Evolutionary conservation across 768 basidiomycete genomes (phyloP).

Genomic region (Tulasnella sp.): DNA sequence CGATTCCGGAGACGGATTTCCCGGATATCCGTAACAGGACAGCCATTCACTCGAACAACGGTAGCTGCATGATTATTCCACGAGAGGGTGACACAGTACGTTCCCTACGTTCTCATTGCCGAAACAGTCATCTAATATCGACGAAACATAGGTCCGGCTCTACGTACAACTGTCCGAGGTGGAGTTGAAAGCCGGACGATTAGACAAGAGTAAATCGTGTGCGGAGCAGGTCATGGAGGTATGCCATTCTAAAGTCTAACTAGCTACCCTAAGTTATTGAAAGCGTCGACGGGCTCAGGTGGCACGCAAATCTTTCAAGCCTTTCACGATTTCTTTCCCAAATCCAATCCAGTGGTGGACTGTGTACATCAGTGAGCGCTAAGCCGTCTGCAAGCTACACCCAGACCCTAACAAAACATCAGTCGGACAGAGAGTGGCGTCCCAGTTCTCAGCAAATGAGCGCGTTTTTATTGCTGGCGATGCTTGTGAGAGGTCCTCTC

Average conservation of each 20-base stretch:
- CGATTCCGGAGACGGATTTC: slow-evolving; percentile 58
- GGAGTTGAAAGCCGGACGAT: slow-evolving; percentile 35
- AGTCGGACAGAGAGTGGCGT: slow-evolving; percentile 70
- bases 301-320: slow-evolving; percentile 43
- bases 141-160: slow-evolving; percentile 42
- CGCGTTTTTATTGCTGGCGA: slow-evolving; percentile 70
- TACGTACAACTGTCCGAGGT: slow-evolving; percentile 55
- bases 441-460: slow-evolving; percentile 45
- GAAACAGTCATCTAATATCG: slow-evolving; percentile 31
- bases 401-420: neutral
- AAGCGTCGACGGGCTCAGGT: slow-evolving; percentile 28
- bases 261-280: neutral
- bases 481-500: slow-evolving; percentile 59
- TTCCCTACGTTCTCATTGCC: neutral
- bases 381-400: neutral
- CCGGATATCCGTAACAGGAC: slow-evolving; percentile 60
- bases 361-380: slow-evolving; percentile 47
- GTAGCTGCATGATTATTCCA: slow-evolving; percentile 65
- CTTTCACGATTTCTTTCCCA: slow-evolving; percentile 40
- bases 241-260: slow-evolving; percentile 5
- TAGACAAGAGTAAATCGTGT: slow-evolving; percentile 41
- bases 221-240: slow-evolving; percentile 46
- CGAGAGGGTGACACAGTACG: slow-evolving; percentile 25
- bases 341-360: slow-evolving; percentile 61
- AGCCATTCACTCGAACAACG: slow-evolving; percentile 56